Evolutionary conservation across 2,329 filamentous ascomycete species (phyloP), one percentile per base, ranked within the genome.

Genomic region (Delphinella strobiligena): DNA sequence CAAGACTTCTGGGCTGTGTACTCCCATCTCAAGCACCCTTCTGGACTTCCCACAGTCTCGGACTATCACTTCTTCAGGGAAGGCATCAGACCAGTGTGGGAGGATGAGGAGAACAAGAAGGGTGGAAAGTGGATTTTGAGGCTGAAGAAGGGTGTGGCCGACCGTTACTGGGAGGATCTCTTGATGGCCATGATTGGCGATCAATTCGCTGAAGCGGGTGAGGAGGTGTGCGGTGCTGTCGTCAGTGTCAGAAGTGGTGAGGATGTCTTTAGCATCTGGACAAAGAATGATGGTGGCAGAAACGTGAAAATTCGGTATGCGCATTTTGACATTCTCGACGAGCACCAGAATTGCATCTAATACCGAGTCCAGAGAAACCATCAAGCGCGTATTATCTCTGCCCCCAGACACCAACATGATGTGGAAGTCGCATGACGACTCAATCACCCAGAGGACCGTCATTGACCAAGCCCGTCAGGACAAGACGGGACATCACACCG

Each of bases 41-140:
- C 88, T 27, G 68, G 74, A 24, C 70, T 98, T 42, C 89, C 89
- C 5, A 80, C 89, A 4, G 89, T 96, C 19, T 95, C 88, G 17
- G 91, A 98, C 63, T 98, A 95, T 58, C 91, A 98, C 60, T 80
- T 98, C 44, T 98, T 98, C 70, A 93, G 91, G 63, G 87, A 91
- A 56, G 89, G 88, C 40, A 88, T 98, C 45, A 79, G 91, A 45
- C 91, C 91, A 16, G 91, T 98, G 51, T 98, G 91, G 91, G 91
- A 98, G 62, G 91, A 98, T 52, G 87, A 94, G 34, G 86, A 93
- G 59, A 98, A 98, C 66, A 91, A 86, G 61, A 82, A 80, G 50
- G 91, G 91, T 40, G 91, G 91, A 37, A 98, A 98, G 66, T 98
- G 89, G 89, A 88, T 95, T 49, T 80, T 98, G 59, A 75, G 89